A percentile compares a stretch with the other conserved stretches of the same genome.
Conservation (phyloP, 371 early-diverging fungal species). For the Apophysomyces elegans region DNA sequence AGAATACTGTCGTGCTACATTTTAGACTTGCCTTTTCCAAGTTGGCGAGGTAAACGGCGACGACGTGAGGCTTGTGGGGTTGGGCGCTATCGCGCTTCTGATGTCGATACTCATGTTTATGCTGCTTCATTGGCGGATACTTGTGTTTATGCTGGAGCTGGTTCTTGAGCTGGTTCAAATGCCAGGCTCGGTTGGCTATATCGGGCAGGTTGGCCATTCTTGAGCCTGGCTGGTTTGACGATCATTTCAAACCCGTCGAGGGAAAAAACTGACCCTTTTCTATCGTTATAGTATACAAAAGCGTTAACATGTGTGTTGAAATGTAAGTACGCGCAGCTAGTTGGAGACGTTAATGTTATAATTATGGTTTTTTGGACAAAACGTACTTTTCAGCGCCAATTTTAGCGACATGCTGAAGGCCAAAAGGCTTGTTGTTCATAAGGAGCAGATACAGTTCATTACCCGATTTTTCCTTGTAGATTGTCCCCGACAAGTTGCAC, state of each 20-base stretch:
- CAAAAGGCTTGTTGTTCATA: background rate
- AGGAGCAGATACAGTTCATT: background rate
- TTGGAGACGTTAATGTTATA: slow-evolving; percentile 1
- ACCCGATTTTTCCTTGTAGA: background rate
- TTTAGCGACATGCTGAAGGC: background rate
- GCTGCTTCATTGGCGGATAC: background rate
- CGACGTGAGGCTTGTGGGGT: background rate
- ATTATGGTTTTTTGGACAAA: background rate
- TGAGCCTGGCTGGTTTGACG: background rate
- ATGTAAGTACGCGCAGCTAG: background rate
- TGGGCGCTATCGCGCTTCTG: background rate
- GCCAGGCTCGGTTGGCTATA: slow-evolving; percentile 5
- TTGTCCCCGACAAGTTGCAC: background rate
- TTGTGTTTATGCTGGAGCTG: background rate
- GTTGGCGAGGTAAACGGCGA: background rate
- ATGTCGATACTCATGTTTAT: background rate
- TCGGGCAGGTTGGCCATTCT: background rate
- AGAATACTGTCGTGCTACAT: background rate
- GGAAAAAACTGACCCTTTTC: background rate
- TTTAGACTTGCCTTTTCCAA: slow-evolving; percentile 2
- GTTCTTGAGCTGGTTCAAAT: background rate
- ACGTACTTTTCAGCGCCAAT: background rate
- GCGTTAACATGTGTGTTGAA: slow-evolving; percentile 1
- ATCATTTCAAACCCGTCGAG: background rate
- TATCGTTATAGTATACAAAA: background rate